Percentiles rank a stretch among this genome's conserved stretches.
phyloP scores from a whole-genome alignment of 768 basidiomycete species.

The Punctularia strigosozonata region DNA sequence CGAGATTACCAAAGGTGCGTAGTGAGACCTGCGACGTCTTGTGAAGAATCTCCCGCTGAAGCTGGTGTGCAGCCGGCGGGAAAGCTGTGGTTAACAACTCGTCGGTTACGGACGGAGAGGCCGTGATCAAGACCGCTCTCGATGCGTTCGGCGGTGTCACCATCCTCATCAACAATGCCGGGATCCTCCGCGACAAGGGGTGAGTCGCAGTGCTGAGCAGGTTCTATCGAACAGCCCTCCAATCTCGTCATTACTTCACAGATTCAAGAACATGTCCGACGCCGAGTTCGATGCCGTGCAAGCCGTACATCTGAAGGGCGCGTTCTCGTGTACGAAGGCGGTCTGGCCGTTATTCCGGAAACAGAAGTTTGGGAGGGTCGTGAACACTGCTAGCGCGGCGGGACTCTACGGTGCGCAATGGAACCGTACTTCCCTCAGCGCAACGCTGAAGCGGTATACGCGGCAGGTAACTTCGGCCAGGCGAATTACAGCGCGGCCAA shows the following conservation, averaged over 20 bases:
- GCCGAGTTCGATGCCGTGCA: slow-evolving; percentile 85
- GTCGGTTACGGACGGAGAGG: slow-evolving; percentile 75
- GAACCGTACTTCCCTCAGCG: not conserved
- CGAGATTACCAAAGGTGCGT: slow-evolving; percentile 69
- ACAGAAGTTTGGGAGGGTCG: slow-evolving; percentile 87
- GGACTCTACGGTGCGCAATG: slow-evolving; percentile 68
- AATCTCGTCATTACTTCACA: slow-evolving; percentile 14
- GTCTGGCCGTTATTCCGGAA: slow-evolving; percentile 94
- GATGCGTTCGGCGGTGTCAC: slow-evolving; percentile 75
- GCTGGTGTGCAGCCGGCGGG: slow-evolving; percentile 54
- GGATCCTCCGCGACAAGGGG: slow-evolving; percentile 78
- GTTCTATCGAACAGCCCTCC: not conserved
- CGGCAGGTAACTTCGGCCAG: slow-evolving; percentile 85
- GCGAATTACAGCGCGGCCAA: slow-evolving; percentile 98
- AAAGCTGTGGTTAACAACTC: slow-evolving; percentile 82
- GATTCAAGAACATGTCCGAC: slow-evolving; percentile 97
- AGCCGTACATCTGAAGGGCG: slow-evolving; percentile 88
- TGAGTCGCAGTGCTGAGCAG: slow-evolving; percentile 21
- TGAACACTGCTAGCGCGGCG: slow-evolving; percentile 93
- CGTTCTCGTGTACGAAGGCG: slow-evolving; percentile 86
- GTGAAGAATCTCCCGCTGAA: not conserved
- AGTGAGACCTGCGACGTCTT: not conserved
- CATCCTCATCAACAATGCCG: slow-evolving; percentile 95
- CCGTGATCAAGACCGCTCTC: slow-evolving; percentile 78
- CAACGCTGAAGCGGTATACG: not conserved